Conservation (phyloP, 2,329 filamentous ascomycete species). For the Cadophora gregata region DNA sequence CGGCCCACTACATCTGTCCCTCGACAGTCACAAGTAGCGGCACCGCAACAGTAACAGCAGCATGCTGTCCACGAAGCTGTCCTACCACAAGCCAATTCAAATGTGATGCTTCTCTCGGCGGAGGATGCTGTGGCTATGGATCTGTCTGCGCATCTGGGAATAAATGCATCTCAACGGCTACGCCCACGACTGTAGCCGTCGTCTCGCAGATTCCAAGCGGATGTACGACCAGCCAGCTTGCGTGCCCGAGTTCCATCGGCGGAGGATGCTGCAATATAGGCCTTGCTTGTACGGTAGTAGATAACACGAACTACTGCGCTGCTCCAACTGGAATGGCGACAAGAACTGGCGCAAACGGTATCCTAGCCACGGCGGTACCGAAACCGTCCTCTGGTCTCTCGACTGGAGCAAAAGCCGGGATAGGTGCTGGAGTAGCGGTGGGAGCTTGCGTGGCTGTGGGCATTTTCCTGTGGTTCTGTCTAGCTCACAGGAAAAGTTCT, state of each 20-base stretch:
- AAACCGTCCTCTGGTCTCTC: conserved; percentile 3
- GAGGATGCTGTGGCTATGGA: conserved; percentile 55
- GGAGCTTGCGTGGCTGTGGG: conserved; percentile 52
- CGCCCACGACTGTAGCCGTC: conserved; percentile 38
- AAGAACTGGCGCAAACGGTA: conserved; percentile 43
- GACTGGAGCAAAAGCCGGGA: conserved; percentile 8
- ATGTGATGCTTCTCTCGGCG: conserved; percentile 45
- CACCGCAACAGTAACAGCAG: conserved; percentile 28
- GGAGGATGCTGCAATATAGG: conserved; percentile 57
- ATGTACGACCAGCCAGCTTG: conserved; percentile 53
- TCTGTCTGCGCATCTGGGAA: conserved; percentile 49
- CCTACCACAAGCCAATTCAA: conserved; percentile 39
- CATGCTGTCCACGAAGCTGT: conserved; percentile 47
- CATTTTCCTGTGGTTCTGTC: conserved; percentile 54
- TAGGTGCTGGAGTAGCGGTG: conserved; percentile 48
- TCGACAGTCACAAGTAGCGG: conserved; percentile 37
- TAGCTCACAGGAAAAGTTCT: conserved; percentile 43
- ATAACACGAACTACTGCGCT: conserved; percentile 50
- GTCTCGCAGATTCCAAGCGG: conserved; percentile 48
- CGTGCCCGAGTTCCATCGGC: conserved; percentile 50
- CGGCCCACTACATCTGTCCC: conserved; percentile 42
- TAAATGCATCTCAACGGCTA: conserved; percentile 45
- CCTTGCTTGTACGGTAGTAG: conserved; percentile 50
- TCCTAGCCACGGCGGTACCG: conserved; percentile 40
- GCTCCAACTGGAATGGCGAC: conserved; percentile 41